Percentiles rank a stretch among this genome's conserved stretches.
Evolutionary conservation across 2,329 filamentous ascomycete genomes (phyloP).

Genomic region (Penicillium decumbens): DNA sequence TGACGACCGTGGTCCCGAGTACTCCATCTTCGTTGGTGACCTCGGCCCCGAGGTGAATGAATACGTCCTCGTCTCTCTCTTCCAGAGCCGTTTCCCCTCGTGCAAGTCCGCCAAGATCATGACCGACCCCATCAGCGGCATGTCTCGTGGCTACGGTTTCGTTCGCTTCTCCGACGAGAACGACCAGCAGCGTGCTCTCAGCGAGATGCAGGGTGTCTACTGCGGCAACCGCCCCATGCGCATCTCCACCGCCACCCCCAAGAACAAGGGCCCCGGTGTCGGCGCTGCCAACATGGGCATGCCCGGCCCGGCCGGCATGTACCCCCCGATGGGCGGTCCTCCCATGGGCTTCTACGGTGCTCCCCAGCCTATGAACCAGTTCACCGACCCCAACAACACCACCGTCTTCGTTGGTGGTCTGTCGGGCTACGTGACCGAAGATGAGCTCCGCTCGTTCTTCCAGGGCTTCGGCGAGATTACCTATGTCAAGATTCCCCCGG

Average conservation of each 20-base stretch:
- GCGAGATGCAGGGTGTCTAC: constrained; percentile 99
- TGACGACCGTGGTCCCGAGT: constrained; percentile 94
- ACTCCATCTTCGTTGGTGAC: constrained; percentile 95
- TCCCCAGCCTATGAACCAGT: constrained; percentile 93
- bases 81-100: constrained; percentile 91
- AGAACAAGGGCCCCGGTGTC: constrained; percentile 67
- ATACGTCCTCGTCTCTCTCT: constrained; percentile 93
- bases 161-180: constrained; percentile 94
- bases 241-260: constrained; percentile 94
- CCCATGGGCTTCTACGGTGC: constrained; percentile 62
- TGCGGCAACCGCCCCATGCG: constrained; percentile 98
- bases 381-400: constrained; percentile 99
- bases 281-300: constrained; percentile 50
- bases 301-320: constrained; percentile 58
- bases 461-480: constrained; percentile 99
- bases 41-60: constrained; percentile 98
- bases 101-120: constrained; percentile 99
- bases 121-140: constrained; percentile 95
- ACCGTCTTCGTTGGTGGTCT: constrained; percentile 97
- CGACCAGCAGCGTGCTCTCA: constrained; percentile 91
- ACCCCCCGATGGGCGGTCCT: constrained; percentile 62
- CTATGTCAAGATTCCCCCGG: constrained; percentile 98
- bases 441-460: constrained; percentile 99
- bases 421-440: constrained; percentile 96
- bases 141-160: constrained; percentile 96